Evolutionary conservation across 305 asterid genomes (phyloP).

Genomic region (Striga hermonthica): DNA sequence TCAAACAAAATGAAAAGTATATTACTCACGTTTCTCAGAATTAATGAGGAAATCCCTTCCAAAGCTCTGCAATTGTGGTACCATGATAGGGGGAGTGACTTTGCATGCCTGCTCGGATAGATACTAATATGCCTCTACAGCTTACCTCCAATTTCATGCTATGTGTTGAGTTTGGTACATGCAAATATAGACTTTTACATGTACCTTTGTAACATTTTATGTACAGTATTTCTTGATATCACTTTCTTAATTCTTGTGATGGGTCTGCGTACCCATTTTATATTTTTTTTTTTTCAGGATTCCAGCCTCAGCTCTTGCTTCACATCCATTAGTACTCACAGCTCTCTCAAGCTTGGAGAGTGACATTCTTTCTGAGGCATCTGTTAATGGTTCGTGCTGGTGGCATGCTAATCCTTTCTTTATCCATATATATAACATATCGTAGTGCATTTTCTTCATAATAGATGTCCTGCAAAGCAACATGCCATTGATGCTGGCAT

Average conservation of each 20-base stretch:
- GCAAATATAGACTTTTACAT: constrained; percentile 27
- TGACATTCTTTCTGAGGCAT: constrained; percentile 82
- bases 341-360: constrained; percentile 90
- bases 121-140: constrained; percentile 1
- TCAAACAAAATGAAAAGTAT: background rate
- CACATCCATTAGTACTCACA: constrained; percentile 85
- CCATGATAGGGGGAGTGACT: constrained; percentile 12
- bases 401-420: constrained; percentile 32
- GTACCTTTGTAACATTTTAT: constrained; percentile 17
- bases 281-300: constrained; percentile 57
- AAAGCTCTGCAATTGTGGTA: constrained; percentile 20
- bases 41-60: constrained; percentile 11
- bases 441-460: constrained; percentile 15
- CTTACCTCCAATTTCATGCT: constrained; percentile 5
- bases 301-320: constrained; percentile 83
- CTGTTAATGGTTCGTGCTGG: constrained; percentile 77
- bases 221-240: constrained; percentile 26
- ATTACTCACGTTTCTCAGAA: constrained; percentile 19
- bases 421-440: background rate
- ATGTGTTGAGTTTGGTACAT: constrained; percentile 19
- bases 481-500: constrained; percentile 19
- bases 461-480: constrained; percentile 26
- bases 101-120: constrained; percentile 7
- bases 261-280: constrained; percentile 28
- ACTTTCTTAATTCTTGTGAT: constrained; percentile 30